Percentiles rank a stretch among this genome's conserved stretches.
Conservation (phyloP, 2,329 filamentous ascomycete genomes). For the Paramyrothecium sp. region DNA sequence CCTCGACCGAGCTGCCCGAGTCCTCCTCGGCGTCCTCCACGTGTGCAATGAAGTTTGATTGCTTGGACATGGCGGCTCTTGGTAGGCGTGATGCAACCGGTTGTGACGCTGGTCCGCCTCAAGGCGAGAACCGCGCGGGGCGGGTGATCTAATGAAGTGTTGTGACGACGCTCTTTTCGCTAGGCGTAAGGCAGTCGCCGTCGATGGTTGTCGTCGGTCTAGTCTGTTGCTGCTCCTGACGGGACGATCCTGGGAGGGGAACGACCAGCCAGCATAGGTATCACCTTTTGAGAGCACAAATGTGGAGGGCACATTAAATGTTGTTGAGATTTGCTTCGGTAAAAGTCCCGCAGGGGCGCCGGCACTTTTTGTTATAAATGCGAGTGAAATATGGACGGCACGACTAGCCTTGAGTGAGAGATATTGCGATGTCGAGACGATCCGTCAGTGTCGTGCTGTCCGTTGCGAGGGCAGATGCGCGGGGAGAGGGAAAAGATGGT, state of each 20-base stretch:
- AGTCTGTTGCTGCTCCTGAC: not conserved
- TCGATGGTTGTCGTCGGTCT: not conserved
- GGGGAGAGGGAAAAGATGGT: not conserved
- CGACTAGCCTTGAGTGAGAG: too few relatives aligned
- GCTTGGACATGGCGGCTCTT: conserved; percentile 40
- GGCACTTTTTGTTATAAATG: too few relatives aligned
- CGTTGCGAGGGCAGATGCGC: not conserved
- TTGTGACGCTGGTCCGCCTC: not conserved
- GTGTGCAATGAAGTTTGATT: conserved; percentile 35
- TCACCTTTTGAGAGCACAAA: not conserved
- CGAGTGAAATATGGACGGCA: too few relatives aligned
- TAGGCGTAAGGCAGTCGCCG: not conserved
- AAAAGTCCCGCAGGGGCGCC: too few relatives aligned
- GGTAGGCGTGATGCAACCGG: not conserved
- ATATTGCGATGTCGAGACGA: not conserved
- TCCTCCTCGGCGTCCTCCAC: conserved; percentile 55
- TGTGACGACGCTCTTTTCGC: not conserved
- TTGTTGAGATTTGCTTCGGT: not conserved
- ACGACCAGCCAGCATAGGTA: not conserved
- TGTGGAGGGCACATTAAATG: conserved; percentile 2
- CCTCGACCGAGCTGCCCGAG: conserved; percentile 39
- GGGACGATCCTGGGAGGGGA: conserved; percentile 1
- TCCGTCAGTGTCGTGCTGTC: not conserved
- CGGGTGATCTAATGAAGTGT: not conserved
- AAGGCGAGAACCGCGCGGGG: conserved; percentile 8